Percentiles rank a stretch among this genome's conserved stretches.
These are phyloP conservation scores for Solidago caesia DNA, from an alignment of 129 eudicot genomes.

Conservation along the genomic window DNA sequence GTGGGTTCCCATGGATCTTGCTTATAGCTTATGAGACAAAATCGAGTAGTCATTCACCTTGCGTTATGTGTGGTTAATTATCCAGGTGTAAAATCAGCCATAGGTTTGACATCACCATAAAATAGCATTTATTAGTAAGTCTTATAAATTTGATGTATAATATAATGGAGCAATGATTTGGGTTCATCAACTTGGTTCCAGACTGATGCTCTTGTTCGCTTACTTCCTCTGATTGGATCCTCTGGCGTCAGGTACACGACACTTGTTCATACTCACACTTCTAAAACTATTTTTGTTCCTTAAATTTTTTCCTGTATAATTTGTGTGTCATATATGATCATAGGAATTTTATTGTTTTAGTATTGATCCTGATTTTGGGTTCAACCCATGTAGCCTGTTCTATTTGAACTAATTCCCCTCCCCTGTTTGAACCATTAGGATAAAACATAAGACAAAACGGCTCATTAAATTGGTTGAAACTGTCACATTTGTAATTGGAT, in stretches of 20 bases:
- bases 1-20: neutral
- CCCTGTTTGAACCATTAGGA: neutral
- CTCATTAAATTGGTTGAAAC: neutral
- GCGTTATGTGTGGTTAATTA: neutral
- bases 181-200: slow-evolving; percentile 34
- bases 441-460: neutral
- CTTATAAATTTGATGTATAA: neutral
- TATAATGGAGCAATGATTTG: neutral
- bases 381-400: neutral
- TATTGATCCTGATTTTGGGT: neutral
- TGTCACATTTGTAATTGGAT: neutral
- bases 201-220: slow-evolving; percentile 96
- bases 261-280: neutral
- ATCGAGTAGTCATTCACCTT: neutral
- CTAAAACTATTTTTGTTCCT: neutral
- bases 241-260: slow-evolving; percentile 69
- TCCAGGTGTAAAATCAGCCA: neutral
- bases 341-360: neutral
- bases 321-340: neutral
- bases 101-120: neutral
- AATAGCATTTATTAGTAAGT: neutral
- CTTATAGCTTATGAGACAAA: neutral
- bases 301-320: neutral
- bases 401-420: neutral
- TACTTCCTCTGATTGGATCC: slow-evolving; percentile 95